These are phyloP conservation scores for Diutina rugosa DNA, from an alignment of 1,139 yeast genomes.

Conservation along the genomic window DNA sequence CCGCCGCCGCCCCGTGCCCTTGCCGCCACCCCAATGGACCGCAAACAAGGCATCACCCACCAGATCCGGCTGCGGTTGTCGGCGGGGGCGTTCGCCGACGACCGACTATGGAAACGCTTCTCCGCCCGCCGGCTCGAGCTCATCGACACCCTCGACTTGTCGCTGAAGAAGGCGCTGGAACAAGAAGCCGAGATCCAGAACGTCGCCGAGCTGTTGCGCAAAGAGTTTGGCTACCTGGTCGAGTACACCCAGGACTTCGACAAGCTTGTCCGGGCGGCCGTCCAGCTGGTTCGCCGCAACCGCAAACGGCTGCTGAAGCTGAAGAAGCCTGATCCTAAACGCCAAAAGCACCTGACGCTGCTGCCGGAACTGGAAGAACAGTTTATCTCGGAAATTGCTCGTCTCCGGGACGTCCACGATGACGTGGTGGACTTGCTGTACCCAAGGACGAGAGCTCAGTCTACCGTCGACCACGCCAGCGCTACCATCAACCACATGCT, in stretches of 20 bases:
- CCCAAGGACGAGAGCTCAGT: not conserved
- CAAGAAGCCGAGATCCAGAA: constrained; percentile 70
- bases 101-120: constrained; percentile 75
- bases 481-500: constrained; percentile 1
- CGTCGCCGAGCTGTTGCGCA: constrained; percentile 64
- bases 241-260: constrained; percentile 63
- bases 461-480: not conserved
- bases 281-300: constrained; percentile 47
- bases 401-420: not conserved
- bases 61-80: constrained; percentile 53
- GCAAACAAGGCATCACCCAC: constrained; percentile 55
- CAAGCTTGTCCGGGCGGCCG: constrained; percentile 82
- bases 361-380: not conserved
- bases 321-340: not conserved
- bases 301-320: constrained; percentile 18
- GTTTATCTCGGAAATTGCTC: not conserved
- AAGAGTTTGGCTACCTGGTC: constrained; percentile 60
- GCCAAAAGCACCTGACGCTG: not conserved
- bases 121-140: constrained; percentile 80
- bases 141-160: constrained; percentile 68
- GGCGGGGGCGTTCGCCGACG: constrained; percentile 51
- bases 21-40: constrained; percentile 3
- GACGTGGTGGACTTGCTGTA: not conserved
- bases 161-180: constrained; percentile 78
- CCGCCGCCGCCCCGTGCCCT: too few species aligned